Evolutionary conservation across 139 green algal species (phyloP), one percentile per base, ranked within the genome.

Genomic region (Asterochloris erici): DNA sequence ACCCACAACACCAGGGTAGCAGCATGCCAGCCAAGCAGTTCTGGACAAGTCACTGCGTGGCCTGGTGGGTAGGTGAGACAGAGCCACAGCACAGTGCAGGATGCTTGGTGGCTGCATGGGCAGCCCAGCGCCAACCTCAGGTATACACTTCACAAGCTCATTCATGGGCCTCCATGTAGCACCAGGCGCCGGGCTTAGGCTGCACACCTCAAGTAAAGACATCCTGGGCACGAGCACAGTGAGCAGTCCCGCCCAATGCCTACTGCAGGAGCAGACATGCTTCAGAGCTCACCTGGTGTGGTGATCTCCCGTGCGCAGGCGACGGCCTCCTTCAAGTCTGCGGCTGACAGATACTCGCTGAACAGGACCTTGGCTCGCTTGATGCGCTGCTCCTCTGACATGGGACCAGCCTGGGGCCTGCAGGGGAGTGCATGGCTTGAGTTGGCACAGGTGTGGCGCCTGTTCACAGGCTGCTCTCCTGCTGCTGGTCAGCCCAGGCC

Each of bases 361-460:
- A 89, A 91, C 54, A 92, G 73, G 16, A 78, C 86, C 26, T 86
- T 88, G 29, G 74, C 76, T 38, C 89, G 82, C n/a, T 88, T 79
- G 28, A 85, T 78, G 10, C 81, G 79, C 79, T 94, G 79, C 38
- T 92, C 90, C 26, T 66, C 29, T 63, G 81, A 68, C 19, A 90
- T 54, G 38, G 38, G 71, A 73, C 86, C 87, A 38, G 68, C 90
- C 26, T 80, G 71, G 24, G 81, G 68, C 0, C 54, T 75, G 70
- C 84, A 84, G 86, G 24, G 54, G 21, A 27, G 60, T 15, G 21
- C 17, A 26, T 17, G 28, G 27, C 15, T n/a, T n/a, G n/a, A 63
- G 73, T 63, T 24, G 12, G 38, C 1, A 13, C 23, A 76, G 16
- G 11, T 28, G 47, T 63, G 73, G 0, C 11, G 17, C 61, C 24